Evolutionary conservation across 139 green algal genomes (phyloP).

Genomic region (Closterium sp.): DNA sequence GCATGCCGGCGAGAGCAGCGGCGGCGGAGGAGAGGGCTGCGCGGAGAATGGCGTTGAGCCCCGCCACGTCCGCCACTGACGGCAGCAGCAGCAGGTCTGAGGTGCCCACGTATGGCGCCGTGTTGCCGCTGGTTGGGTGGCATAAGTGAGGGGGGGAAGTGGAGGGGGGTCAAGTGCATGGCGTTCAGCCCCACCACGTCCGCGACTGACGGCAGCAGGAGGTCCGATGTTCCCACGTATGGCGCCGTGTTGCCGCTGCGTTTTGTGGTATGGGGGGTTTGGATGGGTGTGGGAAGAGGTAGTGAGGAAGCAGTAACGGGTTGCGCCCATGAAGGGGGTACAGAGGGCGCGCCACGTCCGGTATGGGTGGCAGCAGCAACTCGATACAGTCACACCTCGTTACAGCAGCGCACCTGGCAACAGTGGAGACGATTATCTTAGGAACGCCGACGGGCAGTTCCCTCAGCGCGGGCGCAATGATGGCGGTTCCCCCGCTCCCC

Average conservation of each 20-base stretch:
- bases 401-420: background rate
- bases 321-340: background rate
- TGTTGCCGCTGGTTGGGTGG: background rate
- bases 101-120: background rate
- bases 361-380: too few relatives aligned
- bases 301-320: background rate
- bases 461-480: conserved; percentile 8
- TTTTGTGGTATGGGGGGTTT: too few relatives aligned
- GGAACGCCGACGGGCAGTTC: background rate
- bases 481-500: background rate
- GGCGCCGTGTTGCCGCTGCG: background rate
- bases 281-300: background rate
- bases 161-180: too few relatives aligned
- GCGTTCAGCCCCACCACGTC: conserved; percentile 10
- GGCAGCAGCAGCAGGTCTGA: background rate
- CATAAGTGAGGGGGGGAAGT: too few relatives aligned
- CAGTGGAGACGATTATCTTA: conserved; percentile 3
- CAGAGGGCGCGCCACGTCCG: too few relatives aligned
- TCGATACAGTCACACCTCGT: background rate
- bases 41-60: background rate
- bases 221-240: background rate
- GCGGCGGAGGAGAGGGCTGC: background rate
- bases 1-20: background rate
- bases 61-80: conserved; percentile 6
- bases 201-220: background rate